Percentiles rank a stretch among this genome's conserved stretches.
Evolutionary conservation across 176 grass and related monocot genomes (phyloP).

Genomic region (Eremochloa ophiuroides): DNA sequence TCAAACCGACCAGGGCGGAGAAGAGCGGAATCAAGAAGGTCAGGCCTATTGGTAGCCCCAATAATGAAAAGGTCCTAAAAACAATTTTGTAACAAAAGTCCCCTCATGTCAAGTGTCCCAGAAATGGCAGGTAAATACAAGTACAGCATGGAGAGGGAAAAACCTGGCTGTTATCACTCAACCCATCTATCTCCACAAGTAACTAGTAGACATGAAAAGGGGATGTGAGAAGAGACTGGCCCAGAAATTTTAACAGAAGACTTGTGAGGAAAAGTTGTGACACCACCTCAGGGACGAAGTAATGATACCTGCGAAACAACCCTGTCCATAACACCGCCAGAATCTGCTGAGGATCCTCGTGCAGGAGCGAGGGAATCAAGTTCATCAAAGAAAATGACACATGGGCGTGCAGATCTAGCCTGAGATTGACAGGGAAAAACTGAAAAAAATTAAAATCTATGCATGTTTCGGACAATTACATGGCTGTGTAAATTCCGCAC

Average conservation of each 20-base stretch:
- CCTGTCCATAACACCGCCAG: conserved; percentile 96
- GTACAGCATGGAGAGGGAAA: conserved; percentile 1
- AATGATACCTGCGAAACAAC: conserved; percentile 86
- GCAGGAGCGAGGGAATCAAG: conserved; percentile 91
- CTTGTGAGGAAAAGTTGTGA: not conserved
- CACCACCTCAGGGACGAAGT: not conserved
- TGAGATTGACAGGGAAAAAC: conserved; percentile 27
- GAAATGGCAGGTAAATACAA: not conserved
- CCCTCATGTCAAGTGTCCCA: conserved; percentile 18
- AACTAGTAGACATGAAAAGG: conserved; percentile 53
- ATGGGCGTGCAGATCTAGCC: conserved; percentile 86
- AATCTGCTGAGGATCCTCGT: conserved; percentile 91
- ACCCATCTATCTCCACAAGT: conserved; percentile 92
- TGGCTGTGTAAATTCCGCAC: conserved; percentile 23
- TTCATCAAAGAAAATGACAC: conserved; percentile 99
- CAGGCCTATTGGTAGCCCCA: conserved; percentile 94
- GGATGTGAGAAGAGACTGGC: conserved; percentile 1
- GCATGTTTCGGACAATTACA: not conserved
- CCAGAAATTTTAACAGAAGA: not conserved
- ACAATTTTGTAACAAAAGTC: not conserved
- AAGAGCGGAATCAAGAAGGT: conserved; percentile 92
- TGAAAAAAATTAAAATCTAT: conserved; percentile 1
- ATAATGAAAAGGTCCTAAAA: conserved; percentile 91
- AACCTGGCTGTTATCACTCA: conserved; percentile 94
- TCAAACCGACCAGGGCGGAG: conserved; percentile 91